Base-by-base conservation (phyloP, 768 basidiomycete species). In the Tulasnella sp. region DNA sequence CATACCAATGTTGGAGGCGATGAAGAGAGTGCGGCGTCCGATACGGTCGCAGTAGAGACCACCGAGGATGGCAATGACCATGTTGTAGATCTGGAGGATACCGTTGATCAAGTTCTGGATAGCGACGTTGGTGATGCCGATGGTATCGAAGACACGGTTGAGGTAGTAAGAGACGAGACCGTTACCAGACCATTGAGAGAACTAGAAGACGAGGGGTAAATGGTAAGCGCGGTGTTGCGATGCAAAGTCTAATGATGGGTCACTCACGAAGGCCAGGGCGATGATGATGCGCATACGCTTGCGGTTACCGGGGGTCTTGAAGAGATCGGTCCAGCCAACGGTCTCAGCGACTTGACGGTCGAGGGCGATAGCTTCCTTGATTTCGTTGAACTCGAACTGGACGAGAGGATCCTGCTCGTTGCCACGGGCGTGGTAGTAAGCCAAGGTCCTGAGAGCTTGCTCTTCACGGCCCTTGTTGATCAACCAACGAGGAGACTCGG, bases 391-490 rank as follows among this genome's bases (percentile, higher is more conserved):
- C 85, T 95, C 93, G 83, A 92, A 92, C 79, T 37, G 34, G 64
- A 82, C n/a, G 42, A 41, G 83, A 40, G 73, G 79, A 41, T 81
- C 90, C 86, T 81, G 75, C 60, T 58, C 86, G 78, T 96, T 89
- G 82, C 93, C 91, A 82, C 93, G 91, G 42, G 94, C 93, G 83
- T 97, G 95, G 85, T 96, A 95, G 85, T 94, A 92, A 1, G 94
- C 94, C 31, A 97, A 88, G 24, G 89, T 89, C 24, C 87, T 83
- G 64, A 93, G 86, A 2, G 95, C 96, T 84, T 93, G 87, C 0
- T 87, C 89, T 20, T 94, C 90, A 78, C 89, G 89, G 31, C 94
- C 94, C 85, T 93, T 94, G 86, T 88, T 91, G 84, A 96, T 80
- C 69, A 76, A 80, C 90, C 89, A 97, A 89, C 95, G 91, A 64